phyloP scores from a whole-genome alignment of 2,329 filamentous ascomycete genomes.

The Curvularia hawaiiensis region DNA sequence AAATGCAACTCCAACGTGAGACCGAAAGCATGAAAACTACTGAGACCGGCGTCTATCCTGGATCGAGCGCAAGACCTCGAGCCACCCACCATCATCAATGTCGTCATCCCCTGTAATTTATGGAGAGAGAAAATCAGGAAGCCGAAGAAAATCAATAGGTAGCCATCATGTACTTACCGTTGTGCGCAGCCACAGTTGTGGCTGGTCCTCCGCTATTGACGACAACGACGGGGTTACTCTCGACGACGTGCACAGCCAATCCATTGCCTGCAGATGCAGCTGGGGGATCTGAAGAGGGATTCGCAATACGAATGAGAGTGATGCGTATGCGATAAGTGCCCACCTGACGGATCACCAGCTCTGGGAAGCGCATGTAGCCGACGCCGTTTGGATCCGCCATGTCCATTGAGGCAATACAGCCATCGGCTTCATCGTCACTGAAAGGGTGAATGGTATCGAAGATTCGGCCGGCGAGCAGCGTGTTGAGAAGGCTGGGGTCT shows the following conservation, averaged over 20 bases:
- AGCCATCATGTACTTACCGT: constrained; percentile 43
- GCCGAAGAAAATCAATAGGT: constrained; percentile 35
- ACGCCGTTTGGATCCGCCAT: constrained; percentile 43
- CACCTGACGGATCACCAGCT: constrained; percentile 43
- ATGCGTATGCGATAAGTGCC: constrained; percentile 47
- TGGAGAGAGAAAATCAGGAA: constrained; percentile 34
- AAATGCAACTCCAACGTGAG: constrained; percentile 13
- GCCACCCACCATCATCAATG: constrained; percentile 40
- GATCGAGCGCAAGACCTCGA: constrained; percentile 37
- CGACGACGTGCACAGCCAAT: constrained; percentile 38
- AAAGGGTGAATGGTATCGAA: constrained; percentile 46
- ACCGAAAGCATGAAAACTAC: constrained; percentile 15
- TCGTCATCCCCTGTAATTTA: constrained; percentile 33
- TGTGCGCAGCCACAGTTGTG: constrained; percentile 28
- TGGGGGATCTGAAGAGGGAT: constrained; percentile 33
- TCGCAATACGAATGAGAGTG: constrained; percentile 43
- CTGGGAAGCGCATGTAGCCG: constrained; percentile 47
- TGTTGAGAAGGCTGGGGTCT: constrained; percentile 39
- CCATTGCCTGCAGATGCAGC: constrained; percentile 34
- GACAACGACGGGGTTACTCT: constrained; percentile 44
- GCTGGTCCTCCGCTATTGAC: constrained; percentile 33
- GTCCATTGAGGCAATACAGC: constrained; percentile 44
- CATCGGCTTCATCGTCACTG: constrained; percentile 45
- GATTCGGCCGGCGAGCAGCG: constrained; percentile 37
- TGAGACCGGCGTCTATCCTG: constrained; percentile 30